These are phyloP conservation scores for Tuber aestivum DNA, from an alignment of 495 filamentous ascomycete species.

Conservation along the genomic window DNA sequence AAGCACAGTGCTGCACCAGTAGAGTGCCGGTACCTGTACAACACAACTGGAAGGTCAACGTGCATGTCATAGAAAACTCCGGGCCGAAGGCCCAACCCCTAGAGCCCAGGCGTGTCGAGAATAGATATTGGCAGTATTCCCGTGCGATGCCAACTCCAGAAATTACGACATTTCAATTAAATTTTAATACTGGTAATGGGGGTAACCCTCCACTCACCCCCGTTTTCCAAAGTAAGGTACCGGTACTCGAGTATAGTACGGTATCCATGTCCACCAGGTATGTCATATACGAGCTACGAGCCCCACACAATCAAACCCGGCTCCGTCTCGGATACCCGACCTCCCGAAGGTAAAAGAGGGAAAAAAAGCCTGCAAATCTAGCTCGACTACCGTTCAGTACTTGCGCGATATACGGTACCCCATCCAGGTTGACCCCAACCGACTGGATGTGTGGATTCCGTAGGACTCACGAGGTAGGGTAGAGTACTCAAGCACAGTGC, in stretches of 20 bases:
- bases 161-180: background rate
- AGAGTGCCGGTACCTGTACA: too few species aligned
- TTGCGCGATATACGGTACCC: background rate
- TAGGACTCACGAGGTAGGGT: background rate
- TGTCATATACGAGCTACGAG: background rate
- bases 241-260: too few species aligned
- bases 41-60: background rate
- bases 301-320: background rate
- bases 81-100: background rate
- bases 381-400: background rate
- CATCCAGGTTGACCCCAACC: background rate
- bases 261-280: too few species aligned
- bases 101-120: background rate
- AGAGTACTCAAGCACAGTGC: too few species aligned
- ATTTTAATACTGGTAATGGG: background rate
- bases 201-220: background rate
- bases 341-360: background rate
- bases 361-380: background rate
- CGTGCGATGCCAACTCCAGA: background rate
- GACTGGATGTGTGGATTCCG: background rate
- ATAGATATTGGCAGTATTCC: background rate
- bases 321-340: background rate
- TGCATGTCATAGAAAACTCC: background rate
- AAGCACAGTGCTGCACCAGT: too few species aligned
- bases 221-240: too few species aligned